Evolutionary conservation across 495 filamentous ascomycete species (phyloP).

Genomic region (Pyrenula massariospora): DNA sequence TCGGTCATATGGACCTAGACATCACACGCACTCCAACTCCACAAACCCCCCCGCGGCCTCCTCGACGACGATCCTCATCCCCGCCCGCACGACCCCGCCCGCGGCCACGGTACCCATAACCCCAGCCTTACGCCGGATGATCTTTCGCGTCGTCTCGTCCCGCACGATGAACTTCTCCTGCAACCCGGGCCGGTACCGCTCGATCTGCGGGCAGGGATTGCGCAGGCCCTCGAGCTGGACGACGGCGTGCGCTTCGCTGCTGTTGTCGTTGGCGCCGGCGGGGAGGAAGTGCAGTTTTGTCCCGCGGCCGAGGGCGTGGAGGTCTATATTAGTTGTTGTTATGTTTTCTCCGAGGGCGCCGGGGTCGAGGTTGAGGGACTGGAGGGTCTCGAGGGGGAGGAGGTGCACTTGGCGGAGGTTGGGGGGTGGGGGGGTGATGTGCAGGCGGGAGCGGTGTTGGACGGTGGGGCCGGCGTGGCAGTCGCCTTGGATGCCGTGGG

Average conservation of each 20-base stretch:
- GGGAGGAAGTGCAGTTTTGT: background rate
- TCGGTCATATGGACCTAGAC: too few relatives aligned
- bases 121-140: background rate
- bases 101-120: background rate
- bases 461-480: background rate
- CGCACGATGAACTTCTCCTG: constrained; percentile 1
- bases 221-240: background rate
- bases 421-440: background rate
- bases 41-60: background rate
- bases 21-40: background rate
- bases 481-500: background rate
- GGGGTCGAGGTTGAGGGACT: background rate
- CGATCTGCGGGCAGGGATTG: background rate
- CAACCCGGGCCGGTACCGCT: background rate
- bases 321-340: background rate
- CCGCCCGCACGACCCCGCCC: background rate
- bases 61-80: background rate
- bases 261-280: background rate
- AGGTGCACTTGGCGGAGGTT: constrained; percentile 1
- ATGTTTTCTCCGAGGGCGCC: background rate
- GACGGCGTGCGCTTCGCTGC: background rate
- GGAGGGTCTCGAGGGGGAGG: background rate
- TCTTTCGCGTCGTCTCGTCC: background rate
- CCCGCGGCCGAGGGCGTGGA: background rate
- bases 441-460: constrained; percentile 1